phyloP scores from a whole-genome alignment of 768 basidiomycete genomes.

The Pisolithus sp. region DNA sequence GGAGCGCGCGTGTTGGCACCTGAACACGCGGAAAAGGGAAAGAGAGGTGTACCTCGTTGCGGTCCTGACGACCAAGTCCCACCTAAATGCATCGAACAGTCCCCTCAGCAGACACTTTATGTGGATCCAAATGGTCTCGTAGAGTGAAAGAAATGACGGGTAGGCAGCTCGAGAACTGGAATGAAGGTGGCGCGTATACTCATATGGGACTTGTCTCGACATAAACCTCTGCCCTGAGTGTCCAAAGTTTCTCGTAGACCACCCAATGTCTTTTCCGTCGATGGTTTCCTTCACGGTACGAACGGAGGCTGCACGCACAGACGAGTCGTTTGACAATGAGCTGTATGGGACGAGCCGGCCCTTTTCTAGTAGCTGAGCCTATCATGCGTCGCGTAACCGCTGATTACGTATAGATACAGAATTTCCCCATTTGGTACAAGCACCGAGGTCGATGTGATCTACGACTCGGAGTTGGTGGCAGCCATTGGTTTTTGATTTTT shows the following conservation, averaged over 20 bases:
- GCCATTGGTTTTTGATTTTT: too few species aligned
- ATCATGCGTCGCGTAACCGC: too few species aligned
- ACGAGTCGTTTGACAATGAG: too few species aligned
- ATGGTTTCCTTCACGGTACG: too few species aligned
- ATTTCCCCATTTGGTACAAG: too few species aligned
- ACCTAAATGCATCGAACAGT: constrained; percentile 65
- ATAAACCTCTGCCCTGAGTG: constrained; percentile 21
- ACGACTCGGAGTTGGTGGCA: too few species aligned
- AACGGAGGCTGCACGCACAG: too few species aligned
- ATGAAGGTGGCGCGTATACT: constrained; percentile 12
- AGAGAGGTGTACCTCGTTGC: constrained; percentile 46
- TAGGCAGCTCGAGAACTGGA: constrained; percentile 48
- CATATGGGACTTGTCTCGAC: constrained; percentile 22
- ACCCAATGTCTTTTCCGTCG: too few species aligned
- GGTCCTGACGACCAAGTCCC: constrained; percentile 56
- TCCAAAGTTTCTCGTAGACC: constrained; percentile 1
- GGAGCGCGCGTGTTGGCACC: constrained; percentile 7
- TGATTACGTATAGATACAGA: too few species aligned
- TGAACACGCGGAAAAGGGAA: constrained; percentile 3
- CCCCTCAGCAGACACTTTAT: constrained; percentile 53
- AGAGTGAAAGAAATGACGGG: constrained; percentile 62
- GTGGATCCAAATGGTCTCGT: constrained; percentile 56
- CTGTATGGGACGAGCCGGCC: too few species aligned
- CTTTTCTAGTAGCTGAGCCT: too few species aligned
- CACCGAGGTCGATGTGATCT: too few species aligned